Base-by-base conservation (phyloP, 2,329 filamentous ascomycete genomes). In the Didymellaceae sp. region DNA sequence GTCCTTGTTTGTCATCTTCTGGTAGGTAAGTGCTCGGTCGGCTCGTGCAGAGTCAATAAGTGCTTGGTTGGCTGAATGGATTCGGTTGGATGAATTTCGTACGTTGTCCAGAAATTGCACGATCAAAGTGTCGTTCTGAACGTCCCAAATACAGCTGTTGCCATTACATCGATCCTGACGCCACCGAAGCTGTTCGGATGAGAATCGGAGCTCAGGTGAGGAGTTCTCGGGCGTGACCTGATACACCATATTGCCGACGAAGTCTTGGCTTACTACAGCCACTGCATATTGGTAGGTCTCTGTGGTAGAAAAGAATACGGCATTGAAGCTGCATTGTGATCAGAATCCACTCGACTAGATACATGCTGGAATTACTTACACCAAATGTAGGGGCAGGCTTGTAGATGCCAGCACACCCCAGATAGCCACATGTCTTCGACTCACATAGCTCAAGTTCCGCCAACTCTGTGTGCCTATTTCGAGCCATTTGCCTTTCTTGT, bases 401-500 rank as follows among this genome's bases (percentile, higher is more conserved):
- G 55, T 56, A 6, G 56, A 9, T 11, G 37, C 54, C n/a, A 60
- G 24, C 11, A 58, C 16, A 10, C 18, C 20, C 55, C 57, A 60
- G 5, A 58, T 44, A 26, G 26, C 35, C 13, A 35, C 40, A 25
- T 57, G 55, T 28, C 44, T 54, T 22, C 28, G 58, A 22, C 52
- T 45, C 3, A 55, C 50, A 33, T 57, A 45, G 13, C 35, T 24
- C 10, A 60, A 22, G 20, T 60, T 60, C 22, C 57, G 33, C 39
- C 54, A 43, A 22, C 57, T 60, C 20, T 52, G 47, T 4, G 55
- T 56, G 14, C 57, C 57, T 48, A 60, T 60, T 17, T 60, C 57
- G 9, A 60, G 52, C 57, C 57, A 60, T 17, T 57, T 56, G 28
- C 72, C 66, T 31, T 61, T 60, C 0, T 51, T 35, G 63, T 65